Evolutionary conservation across 2,329 filamentous ascomycete genomes (phyloP), one percentile per base, ranked within the genome.

Genomic region (Fusarium tuaranense): DNA sequence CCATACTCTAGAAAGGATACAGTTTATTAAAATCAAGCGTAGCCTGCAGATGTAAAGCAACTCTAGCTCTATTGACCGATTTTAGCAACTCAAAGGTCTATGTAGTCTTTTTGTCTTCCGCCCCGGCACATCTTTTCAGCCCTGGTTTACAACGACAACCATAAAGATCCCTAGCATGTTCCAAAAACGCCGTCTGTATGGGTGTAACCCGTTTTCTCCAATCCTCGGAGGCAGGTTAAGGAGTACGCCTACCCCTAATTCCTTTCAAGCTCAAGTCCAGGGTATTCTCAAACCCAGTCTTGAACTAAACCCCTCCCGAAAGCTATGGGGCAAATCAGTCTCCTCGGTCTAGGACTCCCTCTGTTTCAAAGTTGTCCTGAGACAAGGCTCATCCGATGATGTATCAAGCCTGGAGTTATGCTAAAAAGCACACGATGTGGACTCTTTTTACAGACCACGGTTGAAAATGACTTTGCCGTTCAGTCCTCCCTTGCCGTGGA

Each of bases 381-480:
- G 38, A 38, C 34, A 61, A 44, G 58, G 13, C 25, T 32, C 58
- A 59, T 39, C 58, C 38, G n/a, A 27, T 55, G 44, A 22, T 57
- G 36, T 61, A 46, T 53, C 39, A 39, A 61, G 36, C 36, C 30
- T 8, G 5, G 16, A 27, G 38, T 25, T 25, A 41, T 41, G 36
- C 53, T 41, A 25, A 9, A 18, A 65, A 20, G 41, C 30, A 53
- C n/a, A 46, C 36, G 18, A 46, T 51, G 27, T 51, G 32, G 16
- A n/a, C 25, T 22, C 46, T 84, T 86, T 32, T 34, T 34, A 98
- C 78, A 99, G 96, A 14, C 97, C 97, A 80, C 97, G 91, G 84
- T 99, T 98, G 84, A 99, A 98, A 82, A 97, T 94, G n/a, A 99
- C 94, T 86, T 95, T 87, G 0, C 94, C 95, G 65, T 90, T 89